Percentiles rank a stretch among this genome's conserved stretches.
Evolutionary conservation across 2,329 filamentous ascomycete genomes (phyloP).

Genomic region (Emergomyces pasteurianus): DNA sequence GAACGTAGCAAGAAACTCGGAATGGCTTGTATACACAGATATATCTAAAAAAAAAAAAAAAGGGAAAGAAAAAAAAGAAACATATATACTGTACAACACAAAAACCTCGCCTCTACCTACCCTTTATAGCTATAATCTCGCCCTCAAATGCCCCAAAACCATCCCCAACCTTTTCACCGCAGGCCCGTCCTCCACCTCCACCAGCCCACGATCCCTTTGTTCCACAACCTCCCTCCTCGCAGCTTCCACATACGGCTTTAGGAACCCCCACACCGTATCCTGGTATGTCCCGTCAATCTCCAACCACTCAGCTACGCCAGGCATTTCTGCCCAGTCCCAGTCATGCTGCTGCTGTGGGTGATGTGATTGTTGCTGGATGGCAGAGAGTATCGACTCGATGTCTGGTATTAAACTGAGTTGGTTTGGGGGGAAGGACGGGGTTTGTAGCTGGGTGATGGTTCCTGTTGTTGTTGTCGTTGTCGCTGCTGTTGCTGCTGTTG

Average conservation of each 20-base stretch:
- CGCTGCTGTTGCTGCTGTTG: neutral
- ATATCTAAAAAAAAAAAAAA: too few relatives aligned
- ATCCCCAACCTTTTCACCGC: slow-evolving; percentile 11
- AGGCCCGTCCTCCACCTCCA: slow-evolving; percentile 7
- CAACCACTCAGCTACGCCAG: slow-evolving; percentile 11
- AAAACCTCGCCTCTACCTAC: neutral
- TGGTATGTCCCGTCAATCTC: slow-evolving; percentile 9
- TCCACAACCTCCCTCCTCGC: slow-evolving; percentile 10
- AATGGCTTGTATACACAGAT: too few relatives aligned
- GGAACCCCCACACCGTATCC: slow-evolving; percentile 11
- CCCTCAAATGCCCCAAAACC: slow-evolving; percentile 11
- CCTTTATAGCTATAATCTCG: neutral
- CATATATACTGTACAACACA: neutral
- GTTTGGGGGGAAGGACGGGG: neutral
- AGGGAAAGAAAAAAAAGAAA: too few relatives aligned
- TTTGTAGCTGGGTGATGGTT: neutral
- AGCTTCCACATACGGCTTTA: slow-evolving; percentile 9
- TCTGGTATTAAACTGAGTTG: slow-evolving; percentile 8
- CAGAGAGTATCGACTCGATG: slow-evolving; percentile 9
- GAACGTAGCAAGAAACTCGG: too few relatives aligned
- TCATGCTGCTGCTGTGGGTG: neutral
- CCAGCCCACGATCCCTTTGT: neutral
- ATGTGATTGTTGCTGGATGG: neutral
- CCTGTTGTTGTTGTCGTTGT: neutral
- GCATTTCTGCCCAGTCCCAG: slow-evolving; percentile 4